Evolutionary conservation across 139 green algal species (phyloP), one percentile per base, ranked within the genome.

Genomic region (Marvania coccoides): DNA sequence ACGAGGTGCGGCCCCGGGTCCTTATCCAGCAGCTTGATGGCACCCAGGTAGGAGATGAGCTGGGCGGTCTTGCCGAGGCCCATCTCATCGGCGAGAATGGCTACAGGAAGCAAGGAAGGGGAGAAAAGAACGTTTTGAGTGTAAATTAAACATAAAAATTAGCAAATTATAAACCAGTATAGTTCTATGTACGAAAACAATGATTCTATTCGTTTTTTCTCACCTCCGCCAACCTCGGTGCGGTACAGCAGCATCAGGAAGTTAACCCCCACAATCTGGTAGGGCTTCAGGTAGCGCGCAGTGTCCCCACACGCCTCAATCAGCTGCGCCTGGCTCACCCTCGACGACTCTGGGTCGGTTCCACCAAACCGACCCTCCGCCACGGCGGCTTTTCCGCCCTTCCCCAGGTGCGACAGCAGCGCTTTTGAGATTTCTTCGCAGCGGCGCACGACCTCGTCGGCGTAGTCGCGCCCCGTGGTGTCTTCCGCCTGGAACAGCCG

Each of bases 261-360:
- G 75, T 96, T 97, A 54, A 97, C 84, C 42, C 91, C 91, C 3
- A 97, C 85, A 29, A 96, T 58, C 82, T 96, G 88, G 80, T 97
- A 97, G 7, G 81, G 80, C 67, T 97, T 97, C 19, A 97, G 73
- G 28, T 69, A 71, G 3, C 39, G 60, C 2, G 76, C 75, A 10
- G 79, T 69, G 35, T 81, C 72, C 6, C 75, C 77, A 26, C 79
- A 90, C 24, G 83, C 81, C 37, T 71, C 59, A 2, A 70, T 63
- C 47, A 89, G 51, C n/a, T 78, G 51, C 12, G 73, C 69, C 48
- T 74, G 61, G 51, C 63, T 72, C 33, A 85, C 62, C 39, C 69
- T 31, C 61, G 65, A 40, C 30, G 53, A 35, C 31, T 48, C 42
- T 48, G 61, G 58, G 30, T 73, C 58, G 48, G 47, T 69, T 51